A percentile compares a stretch with the other conserved stretches of the same genome.
Conservation (phyloP, 306 rosid genomes). For the Lotus japonicus region DNA sequence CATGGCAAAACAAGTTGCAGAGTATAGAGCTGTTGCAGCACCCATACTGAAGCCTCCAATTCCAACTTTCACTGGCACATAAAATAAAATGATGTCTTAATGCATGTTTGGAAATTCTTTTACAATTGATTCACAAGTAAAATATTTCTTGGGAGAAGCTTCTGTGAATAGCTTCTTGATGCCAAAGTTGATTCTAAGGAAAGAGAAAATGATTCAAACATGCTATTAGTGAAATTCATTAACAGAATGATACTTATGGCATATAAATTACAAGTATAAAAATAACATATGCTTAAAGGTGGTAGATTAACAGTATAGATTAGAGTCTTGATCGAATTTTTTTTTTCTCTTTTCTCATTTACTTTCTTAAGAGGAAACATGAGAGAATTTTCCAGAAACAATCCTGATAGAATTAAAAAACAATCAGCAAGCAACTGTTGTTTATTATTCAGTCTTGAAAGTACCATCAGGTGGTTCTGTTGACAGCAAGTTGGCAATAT, state of each 20-base stretch:
- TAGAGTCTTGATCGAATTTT: background rate
- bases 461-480: slow-evolving; percentile 86
- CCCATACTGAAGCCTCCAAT: slow-evolving; percentile 97
- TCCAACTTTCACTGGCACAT: slow-evolving; percentile 72
- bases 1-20: slow-evolving; percentile 80
- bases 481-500: slow-evolving; percentile 76
- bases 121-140: too few species aligned
- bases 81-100: background rate
- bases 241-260: background rate
- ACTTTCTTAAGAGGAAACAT: background rate
- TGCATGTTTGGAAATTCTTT: too few species aligned
- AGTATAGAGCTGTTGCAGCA: slow-evolving; percentile 77
- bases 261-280: background rate
- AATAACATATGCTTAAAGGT: background rate
- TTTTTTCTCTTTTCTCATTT: background rate
- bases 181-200: too few species aligned
- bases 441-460: background rate
- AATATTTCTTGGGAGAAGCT: too few species aligned
- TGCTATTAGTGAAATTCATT: slow-evolving; percentile 8
- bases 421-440: background rate
- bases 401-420: background rate
- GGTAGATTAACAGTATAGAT: background rate
- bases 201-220: too few species aligned
- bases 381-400: too few species aligned
- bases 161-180: too few species aligned